phyloP scores from a whole-genome alignment of 495 filamentous ascomycete genomes.

The Talaromyces liani region DNA sequence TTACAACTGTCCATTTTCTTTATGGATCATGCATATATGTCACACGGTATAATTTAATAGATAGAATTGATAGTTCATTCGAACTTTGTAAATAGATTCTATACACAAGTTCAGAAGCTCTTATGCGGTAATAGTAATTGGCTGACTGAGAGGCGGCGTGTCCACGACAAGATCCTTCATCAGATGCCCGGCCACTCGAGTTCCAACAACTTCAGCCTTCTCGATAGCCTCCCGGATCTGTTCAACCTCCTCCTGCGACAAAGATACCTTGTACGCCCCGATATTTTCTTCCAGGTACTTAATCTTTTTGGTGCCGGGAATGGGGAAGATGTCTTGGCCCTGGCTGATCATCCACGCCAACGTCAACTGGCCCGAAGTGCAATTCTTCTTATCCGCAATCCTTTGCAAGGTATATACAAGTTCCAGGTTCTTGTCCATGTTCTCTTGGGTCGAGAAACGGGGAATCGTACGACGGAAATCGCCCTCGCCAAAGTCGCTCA shows the following conservation, averaged over 20 bases:
- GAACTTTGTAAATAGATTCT: too few relatives aligned
- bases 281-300: slow-evolving; percentile 53
- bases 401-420: slow-evolving; percentile 27
- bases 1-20: too few relatives aligned
- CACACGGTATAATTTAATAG: too few relatives aligned
- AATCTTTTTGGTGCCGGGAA: slow-evolving; percentile 50
- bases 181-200: slow-evolving; percentile 21
- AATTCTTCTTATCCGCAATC: slow-evolving; percentile 36
- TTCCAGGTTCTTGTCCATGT: slow-evolving; percentile 35
- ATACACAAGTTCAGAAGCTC: too few relatives aligned
- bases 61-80: too few relatives aligned
- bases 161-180: too few relatives aligned
- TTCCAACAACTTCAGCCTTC: slow-evolving; percentile 12
- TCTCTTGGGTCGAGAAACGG: slow-evolving; percentile 32
- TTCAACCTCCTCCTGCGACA: slow-evolving; percentile 37
- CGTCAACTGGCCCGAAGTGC: slow-evolving; percentile 38
- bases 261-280: slow-evolving; percentile 30
- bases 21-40: too few relatives aligned
- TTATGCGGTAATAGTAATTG: too few relatives aligned
- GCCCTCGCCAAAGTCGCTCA: slow-evolving; percentile 26
- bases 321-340: slow-evolving; percentile 49
- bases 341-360: slow-evolving; percentile 51
- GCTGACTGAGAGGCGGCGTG: too few relatives aligned
- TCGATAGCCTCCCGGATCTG: slow-evolving; percentile 27
- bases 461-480: slow-evolving; percentile 32